phyloP scores from a whole-genome alignment of 257 asterid species.

The Forsythia suspensa region DNA sequence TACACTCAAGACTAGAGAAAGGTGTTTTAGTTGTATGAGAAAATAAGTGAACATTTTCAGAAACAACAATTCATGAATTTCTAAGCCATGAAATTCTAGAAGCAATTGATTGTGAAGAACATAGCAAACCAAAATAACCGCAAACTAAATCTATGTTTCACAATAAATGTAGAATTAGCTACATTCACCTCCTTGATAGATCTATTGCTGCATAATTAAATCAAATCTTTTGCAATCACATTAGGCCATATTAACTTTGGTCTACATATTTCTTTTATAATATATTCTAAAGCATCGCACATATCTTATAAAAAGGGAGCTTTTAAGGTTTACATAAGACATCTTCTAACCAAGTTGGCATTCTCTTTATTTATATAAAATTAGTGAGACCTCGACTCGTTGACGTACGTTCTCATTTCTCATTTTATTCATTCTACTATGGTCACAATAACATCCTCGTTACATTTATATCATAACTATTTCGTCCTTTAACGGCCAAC shows the following conservation, averaged over 20 bases:
- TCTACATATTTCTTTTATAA: background rate
- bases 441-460: background rate
- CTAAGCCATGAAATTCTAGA: background rate
- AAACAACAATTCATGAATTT: background rate
- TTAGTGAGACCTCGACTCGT: no score
- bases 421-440: no score
- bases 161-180: background rate
- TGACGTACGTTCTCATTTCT: no score
- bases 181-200: background rate
- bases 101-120: no score
- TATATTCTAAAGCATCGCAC: background rate
- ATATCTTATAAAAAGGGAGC: background rate
- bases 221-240: background rate
- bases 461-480: background rate
- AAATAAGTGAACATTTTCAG: background rate
- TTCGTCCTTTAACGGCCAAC: background rate
- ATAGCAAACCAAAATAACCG: no score
- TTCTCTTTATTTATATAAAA: no score
- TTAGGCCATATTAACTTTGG: background rate
- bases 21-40: background rate
- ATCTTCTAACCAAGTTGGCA: no score
- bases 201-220: no score
- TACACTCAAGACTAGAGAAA: background rate
- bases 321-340: no score
- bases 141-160: no score